Conservation (phyloP, 805 yeast species). For the Isabelozyma pseudorhagii region DNA sequence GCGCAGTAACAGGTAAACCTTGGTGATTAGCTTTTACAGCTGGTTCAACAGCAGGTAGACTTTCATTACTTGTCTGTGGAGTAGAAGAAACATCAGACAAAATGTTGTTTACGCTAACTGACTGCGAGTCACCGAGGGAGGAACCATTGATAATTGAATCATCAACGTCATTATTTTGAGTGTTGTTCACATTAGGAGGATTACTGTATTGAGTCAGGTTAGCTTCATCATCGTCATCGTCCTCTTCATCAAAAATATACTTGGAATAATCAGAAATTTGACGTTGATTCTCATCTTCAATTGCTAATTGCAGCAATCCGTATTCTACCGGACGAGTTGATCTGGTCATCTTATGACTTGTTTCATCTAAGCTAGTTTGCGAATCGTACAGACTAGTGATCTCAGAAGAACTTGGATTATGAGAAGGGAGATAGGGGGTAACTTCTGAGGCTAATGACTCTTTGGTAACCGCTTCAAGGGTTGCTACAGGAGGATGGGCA, state of each 20-base stretch:
- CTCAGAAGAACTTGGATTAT: no score
- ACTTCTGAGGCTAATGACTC: no score
- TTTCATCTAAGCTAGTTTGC: no score
- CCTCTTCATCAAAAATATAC: slow-evolving; percentile 18
- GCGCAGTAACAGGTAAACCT: not conserved
- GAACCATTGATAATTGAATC: not conserved
- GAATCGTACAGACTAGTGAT: no score
- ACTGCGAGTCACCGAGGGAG: not conserved
- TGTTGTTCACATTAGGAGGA: not conserved
- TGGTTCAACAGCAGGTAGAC: not conserved
- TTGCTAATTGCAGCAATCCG: slow-evolving; percentile 11
- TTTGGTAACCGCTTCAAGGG: no score
- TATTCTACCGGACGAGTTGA: slow-evolving; percentile 7
- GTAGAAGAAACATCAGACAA: not conserved
- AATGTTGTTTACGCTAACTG: not conserved
- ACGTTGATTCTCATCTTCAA: slow-evolving; percentile 10
- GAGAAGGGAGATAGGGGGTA: no score
- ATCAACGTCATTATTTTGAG: not conserved
- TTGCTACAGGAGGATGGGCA: no score
- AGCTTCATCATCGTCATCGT: slow-evolving; percentile 4
- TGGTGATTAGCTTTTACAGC: no score
- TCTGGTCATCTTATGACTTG: not conserved
- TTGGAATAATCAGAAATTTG: slow-evolving; percentile 26
- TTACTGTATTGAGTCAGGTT: not conserved
- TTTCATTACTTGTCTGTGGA: not conserved